Base-by-base conservation (phyloP, 257 asterid species). In the Orobanche coerulescens region DNA sequence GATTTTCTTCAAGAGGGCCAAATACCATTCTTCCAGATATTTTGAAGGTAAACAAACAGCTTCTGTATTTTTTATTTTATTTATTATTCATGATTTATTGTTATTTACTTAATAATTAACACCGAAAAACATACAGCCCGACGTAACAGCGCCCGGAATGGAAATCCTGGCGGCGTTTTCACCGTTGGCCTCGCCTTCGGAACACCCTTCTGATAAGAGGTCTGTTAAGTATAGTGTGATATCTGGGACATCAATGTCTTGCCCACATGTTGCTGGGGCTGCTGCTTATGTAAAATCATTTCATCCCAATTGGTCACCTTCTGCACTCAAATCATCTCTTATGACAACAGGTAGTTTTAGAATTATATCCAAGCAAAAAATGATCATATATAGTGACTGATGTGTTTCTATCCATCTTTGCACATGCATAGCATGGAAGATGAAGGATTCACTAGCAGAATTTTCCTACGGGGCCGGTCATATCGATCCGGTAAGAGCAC, bases 321-420 rank as follows among this genome's bases (percentile, higher is more conserved):
- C 73, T 1, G 77, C 67, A 1, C 61, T 72, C 44, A 67, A 67
- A 61, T 72, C 77, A 12, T 70, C 77, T n/a, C 77, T 72, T 3
- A 72, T 72, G 73, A 72, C 69, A 60, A 61, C 73, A 0, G 76
- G 76, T 60, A 25, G 1, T 47, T 25, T n/a, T n/a, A n/a, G n/a
- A 5, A 9, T 20, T 6, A 47, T 16, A 19, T 1, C 6, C 20
- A 42, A 2, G 49, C 13, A 42, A n/a, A 2, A 3, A 42, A 13
- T n/a, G n/a, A n/a, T n/a, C 11, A 40, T 40, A 5, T 14, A 40
- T 2, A 1, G 11, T 40, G 15, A 12, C 18, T 40, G 13, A 0
- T 9, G 13, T 12, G 4, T 14, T 40, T n/a, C 48, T n/a, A 12
- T 11, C 13, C 5, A 5, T 46, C 15, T 1, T 46, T 46, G 23